Conservation (phyloP, 768 basidiomycete genomes). For the Saitozyma podzolica region DNA sequence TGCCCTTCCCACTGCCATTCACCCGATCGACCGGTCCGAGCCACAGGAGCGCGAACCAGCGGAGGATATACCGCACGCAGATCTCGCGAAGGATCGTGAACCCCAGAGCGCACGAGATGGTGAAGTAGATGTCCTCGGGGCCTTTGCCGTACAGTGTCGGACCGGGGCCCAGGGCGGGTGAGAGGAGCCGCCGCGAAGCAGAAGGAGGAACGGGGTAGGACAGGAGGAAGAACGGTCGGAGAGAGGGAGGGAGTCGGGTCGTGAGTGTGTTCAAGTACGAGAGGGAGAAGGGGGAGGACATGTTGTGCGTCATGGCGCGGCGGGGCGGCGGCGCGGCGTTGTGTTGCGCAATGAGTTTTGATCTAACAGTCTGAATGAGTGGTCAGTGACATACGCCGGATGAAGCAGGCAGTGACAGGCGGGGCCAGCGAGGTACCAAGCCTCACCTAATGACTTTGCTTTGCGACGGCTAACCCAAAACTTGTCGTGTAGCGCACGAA, state of each 20-base stretch:
- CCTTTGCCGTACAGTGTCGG: slow-evolving; percentile 68
- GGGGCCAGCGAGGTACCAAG: no score
- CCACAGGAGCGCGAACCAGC: slow-evolving; percentile 78
- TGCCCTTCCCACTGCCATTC: slow-evolving; percentile 7
- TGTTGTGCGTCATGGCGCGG: slow-evolving; percentile 24
- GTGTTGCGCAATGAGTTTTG: no score
- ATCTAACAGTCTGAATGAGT: no score
- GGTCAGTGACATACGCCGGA: not conserved
- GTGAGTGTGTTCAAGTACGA: slow-evolving; percentile 11
- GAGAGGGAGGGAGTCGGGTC: slow-evolving; percentile 25
- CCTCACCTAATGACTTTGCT: no score
- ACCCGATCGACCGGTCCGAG: slow-evolving; percentile 53
- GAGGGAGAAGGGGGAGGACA: slow-evolving; percentile 19
- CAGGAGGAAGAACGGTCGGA: slow-evolving; percentile 35
- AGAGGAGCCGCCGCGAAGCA: not conserved
- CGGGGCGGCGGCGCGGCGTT: not conserved
- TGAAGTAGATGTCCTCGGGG: slow-evolving; percentile 69
- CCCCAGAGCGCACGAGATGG: slow-evolving; percentile 75
- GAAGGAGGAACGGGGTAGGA: slow-evolving; percentile 29
- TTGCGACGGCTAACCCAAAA: no score
- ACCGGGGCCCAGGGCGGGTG: not conserved
- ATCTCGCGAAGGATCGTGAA: slow-evolving; percentile 86
- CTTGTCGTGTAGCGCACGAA: no score
- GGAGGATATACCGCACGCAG: slow-evolving; percentile 69
- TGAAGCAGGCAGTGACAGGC: no score